Percentiles rank a stretch among this genome's conserved stretches.
Conservation (phyloP, 2,329 filamentous ascomycete genomes). For the Onygena corvina region DNA sequence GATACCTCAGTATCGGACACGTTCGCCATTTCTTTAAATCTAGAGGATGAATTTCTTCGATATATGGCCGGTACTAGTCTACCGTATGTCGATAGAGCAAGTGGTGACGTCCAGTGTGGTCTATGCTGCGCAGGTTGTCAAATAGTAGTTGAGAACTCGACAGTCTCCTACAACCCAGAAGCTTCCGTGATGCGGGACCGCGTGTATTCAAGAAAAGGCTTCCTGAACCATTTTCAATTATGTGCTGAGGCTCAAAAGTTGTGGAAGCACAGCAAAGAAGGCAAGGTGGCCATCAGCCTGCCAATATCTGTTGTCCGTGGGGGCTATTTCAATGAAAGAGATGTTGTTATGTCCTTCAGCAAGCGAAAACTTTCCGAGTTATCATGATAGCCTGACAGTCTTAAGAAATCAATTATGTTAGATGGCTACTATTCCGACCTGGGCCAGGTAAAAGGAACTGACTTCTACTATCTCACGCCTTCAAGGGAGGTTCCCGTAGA, state of each 20-base stretch:
- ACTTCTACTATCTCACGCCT: background rate
- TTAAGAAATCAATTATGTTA: background rate
- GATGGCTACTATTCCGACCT: background rate
- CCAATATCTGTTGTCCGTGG: background rate
- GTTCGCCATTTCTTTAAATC: background rate
- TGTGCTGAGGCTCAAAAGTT: constrained; percentile 10
- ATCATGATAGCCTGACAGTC: background rate
- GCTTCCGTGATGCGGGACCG: constrained; percentile 2
- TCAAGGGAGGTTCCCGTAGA: background rate
- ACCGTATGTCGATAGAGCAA: constrained; percentile 8
- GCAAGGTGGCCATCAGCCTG: background rate
- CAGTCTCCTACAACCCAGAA: background rate
- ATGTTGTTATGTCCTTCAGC: background rate
- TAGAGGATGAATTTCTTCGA: background rate
- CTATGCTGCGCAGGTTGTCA: constrained; percentile 9
- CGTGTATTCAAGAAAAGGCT: constrained; percentile 4
- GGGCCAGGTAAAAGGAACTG: background rate
- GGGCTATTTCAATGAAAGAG: background rate
- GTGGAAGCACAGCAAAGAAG: constrained; percentile 9
- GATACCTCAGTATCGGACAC: background rate
- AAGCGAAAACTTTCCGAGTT: background rate
- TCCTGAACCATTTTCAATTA: constrained; percentile 7
- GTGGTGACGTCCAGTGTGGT: constrained; percentile 1
- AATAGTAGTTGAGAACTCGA: constrained; percentile 4
- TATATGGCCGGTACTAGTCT: constrained; percentile 9